phyloP scores from a whole-genome alignment of 306 rosid species.

The Cicer cuneatum region DNA sequence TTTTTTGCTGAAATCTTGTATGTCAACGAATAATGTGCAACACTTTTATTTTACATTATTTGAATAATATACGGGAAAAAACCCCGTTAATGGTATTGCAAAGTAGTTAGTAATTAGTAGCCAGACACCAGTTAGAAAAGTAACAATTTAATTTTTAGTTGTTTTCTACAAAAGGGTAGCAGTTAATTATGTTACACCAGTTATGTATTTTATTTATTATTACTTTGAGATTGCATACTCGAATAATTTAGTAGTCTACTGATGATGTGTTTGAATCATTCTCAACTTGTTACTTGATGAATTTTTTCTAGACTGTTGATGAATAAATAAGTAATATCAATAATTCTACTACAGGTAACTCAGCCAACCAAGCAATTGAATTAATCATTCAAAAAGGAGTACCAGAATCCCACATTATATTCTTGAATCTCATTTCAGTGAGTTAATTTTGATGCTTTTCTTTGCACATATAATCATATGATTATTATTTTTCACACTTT shows the following conservation, averaged over 20 bases:
- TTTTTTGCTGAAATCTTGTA: background rate
- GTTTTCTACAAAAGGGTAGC: constrained; percentile 1
- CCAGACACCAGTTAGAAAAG: background rate
- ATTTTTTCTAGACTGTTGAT: constrained; percentile 27
- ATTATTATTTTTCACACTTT: constrained; percentile 25
- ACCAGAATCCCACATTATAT: constrained; percentile 92
- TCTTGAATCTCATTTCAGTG: constrained; percentile 91
- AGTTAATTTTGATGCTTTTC: constrained; percentile 50
- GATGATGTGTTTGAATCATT: background rate
- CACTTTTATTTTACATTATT: background rate
- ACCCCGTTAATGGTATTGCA: background rate
- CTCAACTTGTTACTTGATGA: background rate
- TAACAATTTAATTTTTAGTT: background rate
- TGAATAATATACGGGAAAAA: constrained; percentile 23
- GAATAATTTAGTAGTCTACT: background rate
- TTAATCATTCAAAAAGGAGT: constrained; percentile 92
- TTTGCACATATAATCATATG: background rate
- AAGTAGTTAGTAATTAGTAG: constrained; percentile 17
- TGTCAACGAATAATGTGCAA: background rate
- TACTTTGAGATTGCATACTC: background rate
- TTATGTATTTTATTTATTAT: background rate
- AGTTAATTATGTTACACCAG: constrained; percentile 5
- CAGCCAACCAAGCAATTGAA: constrained; percentile 97
- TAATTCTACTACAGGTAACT: constrained; percentile 68
- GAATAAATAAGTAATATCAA: constrained; percentile 39